A percentile compares a stretch with the other conserved stretches of the same genome.
These are phyloP conservation scores for Trichomonas vaginalis DNA, from an alignment of 208 protist genomes.

Conservation along the genomic window DNA sequence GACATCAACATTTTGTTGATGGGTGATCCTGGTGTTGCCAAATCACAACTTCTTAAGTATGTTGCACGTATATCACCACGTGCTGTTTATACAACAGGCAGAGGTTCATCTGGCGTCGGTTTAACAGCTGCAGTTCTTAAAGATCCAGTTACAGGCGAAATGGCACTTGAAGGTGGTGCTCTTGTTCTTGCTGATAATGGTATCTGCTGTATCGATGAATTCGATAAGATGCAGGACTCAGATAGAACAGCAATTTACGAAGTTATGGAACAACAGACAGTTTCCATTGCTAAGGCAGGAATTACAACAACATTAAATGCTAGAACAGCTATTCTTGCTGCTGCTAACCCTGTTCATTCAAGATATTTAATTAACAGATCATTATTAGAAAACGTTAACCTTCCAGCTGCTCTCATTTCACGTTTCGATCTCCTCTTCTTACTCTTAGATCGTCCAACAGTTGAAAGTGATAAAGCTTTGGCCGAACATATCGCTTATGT, in stretches of 20 bases:
- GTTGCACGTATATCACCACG: slow-evolving; percentile 40
- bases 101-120: slow-evolving; percentile 60
- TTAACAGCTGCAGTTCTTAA: slow-evolving; percentile 59
- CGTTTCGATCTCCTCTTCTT: slow-evolving; percentile 59
- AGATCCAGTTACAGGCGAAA: slow-evolving; percentile 51
- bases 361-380: slow-evolving; percentile 66
- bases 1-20: slow-evolving; percentile 47
- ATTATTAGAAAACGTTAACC: slow-evolving; percentile 42
- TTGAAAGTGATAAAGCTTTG: slow-evolving; percentile 64
- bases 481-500: slow-evolving; percentile 59
- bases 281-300: slow-evolving; percentile 85
- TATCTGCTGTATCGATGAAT: slow-evolving; percentile 52
- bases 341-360: slow-evolving; percentile 88
- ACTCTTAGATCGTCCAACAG: slow-evolving; percentile 51
- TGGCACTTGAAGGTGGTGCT: slow-evolving; percentile 50
- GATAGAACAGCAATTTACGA: slow-evolving; percentile 50
- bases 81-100: slow-evolving; percentile 58
- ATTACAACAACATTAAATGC: slow-evolving; percentile 6
- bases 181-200: slow-evolving; percentile 46
- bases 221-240: slow-evolving; percentile 48
- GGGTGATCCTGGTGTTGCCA: slow-evolving; percentile 49
- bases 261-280: slow-evolving; percentile 80
- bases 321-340: slow-evolving; percentile 72
- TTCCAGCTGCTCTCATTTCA: slow-evolving; percentile 82
- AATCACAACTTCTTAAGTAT: slow-evolving; percentile 56